Conservation (phyloP, 75 land plant species). For the Ceratopteris richardii region DNA sequence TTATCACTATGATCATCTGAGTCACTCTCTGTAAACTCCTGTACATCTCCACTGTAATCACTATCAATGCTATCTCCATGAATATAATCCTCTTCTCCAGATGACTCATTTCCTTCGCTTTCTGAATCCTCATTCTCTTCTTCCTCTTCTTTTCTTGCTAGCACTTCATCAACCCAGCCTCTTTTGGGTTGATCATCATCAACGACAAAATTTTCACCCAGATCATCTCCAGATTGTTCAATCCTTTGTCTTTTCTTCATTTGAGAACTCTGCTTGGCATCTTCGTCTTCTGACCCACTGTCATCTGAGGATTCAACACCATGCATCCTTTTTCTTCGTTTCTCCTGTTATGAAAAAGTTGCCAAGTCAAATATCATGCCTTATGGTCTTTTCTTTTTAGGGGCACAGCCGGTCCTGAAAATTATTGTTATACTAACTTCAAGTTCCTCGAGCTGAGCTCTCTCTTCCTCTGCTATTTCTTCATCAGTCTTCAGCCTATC, state of each 20-base stretch:
- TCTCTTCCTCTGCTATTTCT: constrained; percentile 83
- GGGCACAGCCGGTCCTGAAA: too few species aligned
- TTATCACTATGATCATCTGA: constrained; percentile 25
- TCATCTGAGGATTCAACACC: constrained; percentile 46
- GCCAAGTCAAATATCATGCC: too few species aligned
- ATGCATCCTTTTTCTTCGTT: constrained; percentile 79
- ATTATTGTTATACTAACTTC: too few species aligned
- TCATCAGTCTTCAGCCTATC: constrained; percentile 83
- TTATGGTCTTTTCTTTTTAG: too few species aligned
- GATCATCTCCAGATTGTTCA: constrained; percentile 79
- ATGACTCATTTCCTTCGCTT: constrained; percentile 26
- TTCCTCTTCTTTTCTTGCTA: constrained; percentile 27
- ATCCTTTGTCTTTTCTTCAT: constrained; percentile 16
- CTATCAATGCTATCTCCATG: constrained; percentile 30
- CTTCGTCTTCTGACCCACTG: constrained; percentile 13
- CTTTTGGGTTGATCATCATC: constrained; percentile 41
- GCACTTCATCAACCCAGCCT: constrained; percentile 76
- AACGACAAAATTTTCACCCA: constrained; percentile 71
- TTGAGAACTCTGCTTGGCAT: constrained; percentile 5
- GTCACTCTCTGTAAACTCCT: constrained; percentile 6
- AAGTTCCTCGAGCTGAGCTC: constrained; percentile 60
- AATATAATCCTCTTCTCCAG: constrained; percentile 19
- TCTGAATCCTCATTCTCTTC: constrained; percentile 17
- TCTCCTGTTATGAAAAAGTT: constrained; percentile 43
- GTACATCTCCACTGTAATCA: constrained; percentile 14